Base-by-base conservation (phyloP, 2,329 filamentous ascomycete genomes). In the Rutstroemia sp. region DNA sequence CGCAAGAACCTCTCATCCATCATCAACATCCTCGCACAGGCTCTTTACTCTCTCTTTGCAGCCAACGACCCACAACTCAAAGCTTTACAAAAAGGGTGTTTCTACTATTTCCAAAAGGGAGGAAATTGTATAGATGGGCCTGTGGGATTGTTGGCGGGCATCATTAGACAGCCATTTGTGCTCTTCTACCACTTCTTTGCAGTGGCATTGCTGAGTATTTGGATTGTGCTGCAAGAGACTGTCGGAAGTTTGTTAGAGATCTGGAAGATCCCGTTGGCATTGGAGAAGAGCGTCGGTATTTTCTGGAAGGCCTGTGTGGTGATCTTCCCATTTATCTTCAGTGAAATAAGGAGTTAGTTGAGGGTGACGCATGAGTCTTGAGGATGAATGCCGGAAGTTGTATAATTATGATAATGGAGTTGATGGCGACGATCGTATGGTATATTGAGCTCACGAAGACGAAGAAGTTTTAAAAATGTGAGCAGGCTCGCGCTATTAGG, bases 1-100 rank as follows among this genome's bases (percentile, higher is more conserved):
- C 83, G 94, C 67, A 97, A 97, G 76, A 76, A 78, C 61, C 78
- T 91, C 50, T 90, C 89, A 0, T 84, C 84, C 53, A 92, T 96
- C 64, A 94, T 99, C 78, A 99, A 99, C 73, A 95, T 97, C 65
- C 84, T 99, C n/a, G 92, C 94, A 1, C 89, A 94, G 77, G 92
- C 94, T 0, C 80, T 99, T 1, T 99, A 99, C 75, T 78, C 81
- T 34, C 82, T 99, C 12, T 99, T 97, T 70, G 90, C 92, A 16
- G 94, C 92, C 52, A 79, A 95, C 70, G 87, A 89, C 71, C 73
- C 78, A 46, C 82, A 92, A 68, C 82, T 97, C 52, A 82, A 82
- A 62, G 85, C 88, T 54, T 83, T 99, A 47, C 91, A 95, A 74
- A 80, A 80, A 62, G 94, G 94, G 49, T 99, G 94, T 76, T 97